A percentile compares a stretch with the other conserved stretches of the same genome.
Conservation (phyloP, 192 early-diverging fungal species). For the Podila epigama region DNA sequence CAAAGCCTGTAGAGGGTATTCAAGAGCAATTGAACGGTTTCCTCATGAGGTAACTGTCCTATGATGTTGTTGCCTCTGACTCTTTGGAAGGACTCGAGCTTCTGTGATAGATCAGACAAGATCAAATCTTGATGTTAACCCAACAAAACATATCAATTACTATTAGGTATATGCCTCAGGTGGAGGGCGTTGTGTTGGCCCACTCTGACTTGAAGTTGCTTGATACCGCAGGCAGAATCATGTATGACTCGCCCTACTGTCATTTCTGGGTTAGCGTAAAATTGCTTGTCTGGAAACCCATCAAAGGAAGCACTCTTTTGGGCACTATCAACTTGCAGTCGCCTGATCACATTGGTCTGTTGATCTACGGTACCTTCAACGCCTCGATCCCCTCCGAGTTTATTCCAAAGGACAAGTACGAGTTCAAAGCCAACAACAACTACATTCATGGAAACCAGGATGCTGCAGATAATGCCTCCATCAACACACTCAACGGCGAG, state of each 20-base stretch:
- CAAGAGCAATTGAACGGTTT: conserved; percentile 70
- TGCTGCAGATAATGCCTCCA: conserved; percentile 30
- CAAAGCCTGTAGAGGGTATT: conserved; percentile 63
- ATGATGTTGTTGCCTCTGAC: background rate
- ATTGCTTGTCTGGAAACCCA: conserved; percentile 83
- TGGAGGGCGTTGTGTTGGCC: conserved; percentile 86
- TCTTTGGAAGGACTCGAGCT: conserved; percentile 16
- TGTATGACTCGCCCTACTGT: conserved; percentile 84
- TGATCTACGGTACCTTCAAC: conserved; percentile 95
- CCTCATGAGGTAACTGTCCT: conserved; percentile 66
- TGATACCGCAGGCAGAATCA: conserved; percentile 67
- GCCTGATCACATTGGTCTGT: conserved; percentile 91
- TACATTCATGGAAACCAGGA: conserved; percentile 40
- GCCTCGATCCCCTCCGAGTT: conserved; percentile 89
- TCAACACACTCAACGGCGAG: conserved; percentile 62
- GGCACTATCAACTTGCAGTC: conserved; percentile 93
- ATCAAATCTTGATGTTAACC: background rate
- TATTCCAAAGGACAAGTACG: conserved; percentile 78
- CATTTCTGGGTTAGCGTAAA: conserved; percentile 77
- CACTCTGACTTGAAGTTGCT: conserved; percentile 75
- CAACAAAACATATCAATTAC: background rate
- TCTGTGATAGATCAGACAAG: conserved; percentile 1
- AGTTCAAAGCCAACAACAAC: conserved; percentile 59
- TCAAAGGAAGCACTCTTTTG: conserved; percentile 64
- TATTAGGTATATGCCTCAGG: conserved; percentile 80